Base-by-base conservation (phyloP, 2,329 filamentous ascomycete species). In the Sordariomycetes sp. region DNA sequence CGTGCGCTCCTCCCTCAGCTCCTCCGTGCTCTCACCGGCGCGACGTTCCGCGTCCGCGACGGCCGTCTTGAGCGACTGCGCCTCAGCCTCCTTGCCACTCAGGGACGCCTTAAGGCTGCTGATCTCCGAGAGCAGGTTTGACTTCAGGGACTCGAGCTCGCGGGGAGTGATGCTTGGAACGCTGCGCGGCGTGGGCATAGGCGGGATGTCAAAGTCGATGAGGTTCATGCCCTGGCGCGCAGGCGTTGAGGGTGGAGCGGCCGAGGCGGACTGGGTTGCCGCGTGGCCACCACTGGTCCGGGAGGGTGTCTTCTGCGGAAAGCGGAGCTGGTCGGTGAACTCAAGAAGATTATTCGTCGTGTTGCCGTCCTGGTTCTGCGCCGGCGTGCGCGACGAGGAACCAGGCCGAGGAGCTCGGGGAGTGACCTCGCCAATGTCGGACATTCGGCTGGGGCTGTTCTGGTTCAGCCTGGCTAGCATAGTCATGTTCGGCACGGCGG, bases 81-180 rank as follows among this genome's bases (percentile, higher is more conserved):
- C 90, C 70, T 97, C 92, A 6, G 93, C 93, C 69, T 97, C 93
- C 67, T 94, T 95, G 54, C 94, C 94, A 65, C 87, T 92, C 11
- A 99, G 78, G 11, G 90, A 93, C 3, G 94, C 94, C 67, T 90
- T 94, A 20, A 99, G 81, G n/a, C 89, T 90, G 61, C 90, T 96
- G 60, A 99, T 96, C 69, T 97, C 90, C 0, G 92, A 96, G 56
- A 95, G 79, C 65, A 96, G 95, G 25, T 82, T 82, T 0, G 92
- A 97, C 70, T 97, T 97, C 60, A 97, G 79, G 16, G 88, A 89
- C 69, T 99, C 94, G 2, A 97, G 78, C 73, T 99, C 94, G 37
- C 94, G 85, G 1, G 94, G 89, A 1, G 92, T 96, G 64, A 97
- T 88, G 10, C 87, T 90, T 0, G 94, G 94, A 43, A 97, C 82